phyloP scores from a whole-genome alignment of 2,329 filamentous ascomycete species.

The Exophiala xenobiotica region DNA sequence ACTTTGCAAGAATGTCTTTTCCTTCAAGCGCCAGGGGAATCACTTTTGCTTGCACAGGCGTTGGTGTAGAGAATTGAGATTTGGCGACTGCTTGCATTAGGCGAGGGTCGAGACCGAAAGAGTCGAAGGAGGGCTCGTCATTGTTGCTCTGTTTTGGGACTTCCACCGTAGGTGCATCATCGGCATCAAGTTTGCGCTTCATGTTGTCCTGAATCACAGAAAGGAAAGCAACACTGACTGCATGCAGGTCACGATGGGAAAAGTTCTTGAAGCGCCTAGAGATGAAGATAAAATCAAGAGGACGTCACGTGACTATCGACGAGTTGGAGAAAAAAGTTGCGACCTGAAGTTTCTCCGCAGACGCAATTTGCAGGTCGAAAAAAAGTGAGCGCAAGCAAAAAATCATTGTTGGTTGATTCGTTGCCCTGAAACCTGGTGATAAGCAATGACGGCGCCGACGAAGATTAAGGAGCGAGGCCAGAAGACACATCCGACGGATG shows the following conservation, averaged over 20 bases:
- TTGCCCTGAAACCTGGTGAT: neutral
- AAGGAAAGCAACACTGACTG: neutral
- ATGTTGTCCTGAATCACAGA: constrained; percentile 34
- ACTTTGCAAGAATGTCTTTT: constrained; percentile 84
- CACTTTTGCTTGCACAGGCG: constrained; percentile 80
- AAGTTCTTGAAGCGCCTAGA: too few species aligned
- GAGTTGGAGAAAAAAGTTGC: constrained; percentile 4
- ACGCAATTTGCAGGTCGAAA: neutral
- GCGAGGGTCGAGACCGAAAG: constrained; percentile 77
- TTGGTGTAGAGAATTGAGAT: constrained; percentile 81
- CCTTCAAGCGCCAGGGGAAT: constrained; percentile 87
- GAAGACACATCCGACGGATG: constrained; percentile 17
- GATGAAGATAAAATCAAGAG: too few species aligned
- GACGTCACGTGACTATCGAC: too few species aligned
- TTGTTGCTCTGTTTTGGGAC: constrained; percentile 20
- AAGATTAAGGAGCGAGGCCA: neutral
- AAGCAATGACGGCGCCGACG: constrained; percentile 4
- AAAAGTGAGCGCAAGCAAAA: neutral
- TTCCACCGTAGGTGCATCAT: constrained; percentile 46
- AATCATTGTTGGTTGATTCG: neutral
- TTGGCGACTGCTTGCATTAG: constrained; percentile 81
- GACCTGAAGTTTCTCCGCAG: neutral
- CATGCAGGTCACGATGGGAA: too few species aligned
- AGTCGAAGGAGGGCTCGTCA: constrained; percentile 61
- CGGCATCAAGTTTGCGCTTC: constrained; percentile 52